Evolutionary conservation across 441 rosid genomes (phyloP).

Genomic region (Eruca vesicaria): DNA sequence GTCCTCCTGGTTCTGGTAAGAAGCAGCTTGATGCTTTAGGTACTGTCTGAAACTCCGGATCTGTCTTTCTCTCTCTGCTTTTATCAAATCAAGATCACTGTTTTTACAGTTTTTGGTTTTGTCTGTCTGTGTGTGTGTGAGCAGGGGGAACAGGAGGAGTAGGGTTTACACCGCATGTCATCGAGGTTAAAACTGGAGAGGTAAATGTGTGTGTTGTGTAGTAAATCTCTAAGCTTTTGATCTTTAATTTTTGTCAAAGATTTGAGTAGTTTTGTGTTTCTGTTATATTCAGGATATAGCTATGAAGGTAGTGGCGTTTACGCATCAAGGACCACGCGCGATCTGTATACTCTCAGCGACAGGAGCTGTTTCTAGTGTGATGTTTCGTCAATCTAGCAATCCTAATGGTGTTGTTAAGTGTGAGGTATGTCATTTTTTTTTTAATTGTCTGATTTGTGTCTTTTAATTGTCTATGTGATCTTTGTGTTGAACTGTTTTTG

Average conservation of each 20-base stretch:
- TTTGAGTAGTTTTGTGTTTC: not conserved
- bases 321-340: slow-evolving; percentile 90
- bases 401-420: slow-evolving; percentile 61
- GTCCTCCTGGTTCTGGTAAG: slow-evolving; percentile 93
- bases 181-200: slow-evolving; percentile 82
- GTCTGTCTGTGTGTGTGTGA: not conserved
- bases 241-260: not conserved
- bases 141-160: slow-evolving; percentile 81
- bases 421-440: slow-evolving; percentile 56
- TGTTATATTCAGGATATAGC: slow-evolving; percentile 64
- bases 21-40: slow-evolving; percentile 90
- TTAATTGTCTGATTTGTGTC: not conserved
- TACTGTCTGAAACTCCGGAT: slow-evolving; percentile 20
- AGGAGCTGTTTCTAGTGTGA: slow-evolving; percentile 84
- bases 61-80: not conserved
- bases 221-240: not conserved
- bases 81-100: slow-evolving; percentile 3
- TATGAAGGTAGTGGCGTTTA: slow-evolving; percentile 67
- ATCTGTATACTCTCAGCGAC: slow-evolving; percentile 92
- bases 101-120: not conserved
- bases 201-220: slow-evolving; percentile 45
- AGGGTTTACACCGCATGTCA: slow-evolving; percentile 97
- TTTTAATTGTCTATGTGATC: not conserved
- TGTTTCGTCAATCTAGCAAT: slow-evolving; percentile 66
- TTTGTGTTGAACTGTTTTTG: slow-evolving; percentile 7